Percentiles rank a stretch among this genome's conserved stretches.
phyloP scores from a whole-genome alignment of 2,329 filamentous ascomycete genomes.

The Bipolaris sorokiniana region DNA sequence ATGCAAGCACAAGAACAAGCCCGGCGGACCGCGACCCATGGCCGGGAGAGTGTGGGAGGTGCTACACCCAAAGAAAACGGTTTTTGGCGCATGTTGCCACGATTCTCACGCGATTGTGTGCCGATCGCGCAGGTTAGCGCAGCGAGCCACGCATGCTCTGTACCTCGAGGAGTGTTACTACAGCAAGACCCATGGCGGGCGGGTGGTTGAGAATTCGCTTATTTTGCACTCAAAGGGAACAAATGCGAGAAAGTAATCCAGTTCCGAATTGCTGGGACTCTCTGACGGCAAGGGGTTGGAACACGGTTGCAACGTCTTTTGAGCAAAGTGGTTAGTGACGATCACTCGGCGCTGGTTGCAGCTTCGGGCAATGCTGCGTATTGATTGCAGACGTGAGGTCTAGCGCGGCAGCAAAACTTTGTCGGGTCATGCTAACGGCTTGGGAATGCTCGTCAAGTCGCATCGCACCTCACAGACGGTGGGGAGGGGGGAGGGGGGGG shows the following conservation, averaged over 20 bases:
- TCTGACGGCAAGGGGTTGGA: constrained; percentile 2
- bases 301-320: constrained; percentile 14
- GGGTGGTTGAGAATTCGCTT: neutral
- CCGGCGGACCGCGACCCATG: neutral
- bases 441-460: constrained; percentile 5
- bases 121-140: constrained; percentile 8
- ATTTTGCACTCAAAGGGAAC: neutral
- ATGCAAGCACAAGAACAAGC: no score
- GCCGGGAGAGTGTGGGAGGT: no score
- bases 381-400: constrained; percentile 12
- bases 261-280: constrained; percentile 5
- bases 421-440: constrained; percentile 14
- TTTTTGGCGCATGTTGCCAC: constrained; percentile 9
- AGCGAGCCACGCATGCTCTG: constrained; percentile 1
- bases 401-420: constrained; percentile 16
- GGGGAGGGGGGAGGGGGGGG: neutral
- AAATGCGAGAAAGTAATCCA: constrained; percentile 2
- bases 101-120: constrained; percentile 8
- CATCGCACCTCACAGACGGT: neutral
- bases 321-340: constrained; percentile 8
- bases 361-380: constrained; percentile 13
- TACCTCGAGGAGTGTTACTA: neutral
- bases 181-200: neutral
- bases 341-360: constrained; percentile 14
- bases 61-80: neutral